A percentile compares a stretch with the other conserved stretches of the same genome.
phyloP scores from a whole-genome alignment of 2,329 filamentous ascomycete genomes.

The Coccinonectria pachysandricola region DNA sequence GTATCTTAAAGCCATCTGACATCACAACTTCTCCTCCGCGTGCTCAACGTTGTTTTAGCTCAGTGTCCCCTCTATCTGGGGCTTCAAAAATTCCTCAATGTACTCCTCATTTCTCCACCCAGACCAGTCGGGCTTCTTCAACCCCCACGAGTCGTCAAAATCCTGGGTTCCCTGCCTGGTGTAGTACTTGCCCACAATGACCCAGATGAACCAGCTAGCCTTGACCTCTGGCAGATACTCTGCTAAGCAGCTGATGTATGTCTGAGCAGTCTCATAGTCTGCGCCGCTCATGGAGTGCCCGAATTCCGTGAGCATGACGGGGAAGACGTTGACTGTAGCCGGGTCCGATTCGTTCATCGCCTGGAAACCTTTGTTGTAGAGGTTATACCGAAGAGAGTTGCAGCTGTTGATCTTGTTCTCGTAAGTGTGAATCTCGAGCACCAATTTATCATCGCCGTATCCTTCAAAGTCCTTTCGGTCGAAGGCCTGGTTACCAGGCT shows the following conservation, averaged over 20 bases:
- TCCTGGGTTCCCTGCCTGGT: constrained; percentile 42
- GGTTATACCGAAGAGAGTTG: background rate
- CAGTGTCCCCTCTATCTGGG: constrained; percentile 5
- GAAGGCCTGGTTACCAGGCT: background rate
- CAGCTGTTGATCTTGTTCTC: background rate
- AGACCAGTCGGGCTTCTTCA: constrained; percentile 44
- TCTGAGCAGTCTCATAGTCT: constrained; percentile 28
- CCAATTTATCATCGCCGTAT: background rate
- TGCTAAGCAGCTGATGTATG: constrained; percentile 42
- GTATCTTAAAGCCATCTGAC: no score
- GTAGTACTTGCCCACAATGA: constrained; percentile 48
- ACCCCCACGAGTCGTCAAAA: constrained; percentile 46
- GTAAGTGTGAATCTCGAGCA: constrained; percentile 1
- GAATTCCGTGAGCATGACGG: constrained; percentile 40
- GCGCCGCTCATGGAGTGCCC: constrained; percentile 39
- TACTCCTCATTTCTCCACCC: constrained; percentile 36
- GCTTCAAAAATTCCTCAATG: constrained; percentile 20
- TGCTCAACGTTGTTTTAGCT: background rate
- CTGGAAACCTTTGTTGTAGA: constrained; percentile 21
- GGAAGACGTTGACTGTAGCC: constrained; percentile 25
- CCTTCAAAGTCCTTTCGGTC: background rate
- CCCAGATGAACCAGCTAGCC: constrained; percentile 49
- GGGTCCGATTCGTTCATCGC: constrained; percentile 32
- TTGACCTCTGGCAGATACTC: constrained; percentile 36
- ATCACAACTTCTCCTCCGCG: no score